Evolutionary conservation across 2,329 filamentous ascomycete genomes (phyloP).

Genomic region (Trichoderma simmonsii): DNA sequence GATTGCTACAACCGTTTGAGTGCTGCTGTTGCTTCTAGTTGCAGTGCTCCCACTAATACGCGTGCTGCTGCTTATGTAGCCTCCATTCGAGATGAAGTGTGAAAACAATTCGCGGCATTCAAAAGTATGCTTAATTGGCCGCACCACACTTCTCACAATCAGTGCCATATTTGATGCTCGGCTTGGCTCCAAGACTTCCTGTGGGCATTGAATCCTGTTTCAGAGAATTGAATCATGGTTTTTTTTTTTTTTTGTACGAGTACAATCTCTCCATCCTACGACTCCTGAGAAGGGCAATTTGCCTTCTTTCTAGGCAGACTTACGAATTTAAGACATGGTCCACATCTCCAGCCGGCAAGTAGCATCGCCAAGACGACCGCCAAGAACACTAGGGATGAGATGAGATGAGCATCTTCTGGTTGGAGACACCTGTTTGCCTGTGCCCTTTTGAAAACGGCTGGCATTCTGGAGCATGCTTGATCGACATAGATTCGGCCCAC

Average conservation of each 20-base stretch:
- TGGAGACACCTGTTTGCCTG: neutral
- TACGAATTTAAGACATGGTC: slow-evolving; percentile 3
- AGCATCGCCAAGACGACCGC: slow-evolving; percentile 4
- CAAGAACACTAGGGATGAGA: slow-evolving; percentile 13
- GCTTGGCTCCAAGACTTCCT: neutral
- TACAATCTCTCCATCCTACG: neutral
- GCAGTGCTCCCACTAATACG: neutral
- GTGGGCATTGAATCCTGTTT: neutral
- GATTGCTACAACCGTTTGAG: neutral
- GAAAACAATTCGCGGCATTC: neutral
- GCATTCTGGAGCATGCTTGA: slow-evolving; percentile 1
- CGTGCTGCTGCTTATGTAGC: neutral
- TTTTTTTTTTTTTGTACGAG: neutral
- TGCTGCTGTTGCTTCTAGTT: neutral
- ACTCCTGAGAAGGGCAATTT: neutral
- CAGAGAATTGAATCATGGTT: neutral
- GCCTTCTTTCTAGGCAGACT: neutral
- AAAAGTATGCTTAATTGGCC: slow-evolving; percentile 17
- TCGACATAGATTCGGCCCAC: neutral
- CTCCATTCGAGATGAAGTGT: neutral
- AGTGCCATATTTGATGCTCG: neutral
- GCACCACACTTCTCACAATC: neutral
- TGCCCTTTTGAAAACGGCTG: neutral
- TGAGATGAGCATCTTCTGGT: neutral
- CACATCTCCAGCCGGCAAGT: neutral